Conservation (phyloP, 1,139 yeast species). For the Tardiomyces depauwii region DNA sequence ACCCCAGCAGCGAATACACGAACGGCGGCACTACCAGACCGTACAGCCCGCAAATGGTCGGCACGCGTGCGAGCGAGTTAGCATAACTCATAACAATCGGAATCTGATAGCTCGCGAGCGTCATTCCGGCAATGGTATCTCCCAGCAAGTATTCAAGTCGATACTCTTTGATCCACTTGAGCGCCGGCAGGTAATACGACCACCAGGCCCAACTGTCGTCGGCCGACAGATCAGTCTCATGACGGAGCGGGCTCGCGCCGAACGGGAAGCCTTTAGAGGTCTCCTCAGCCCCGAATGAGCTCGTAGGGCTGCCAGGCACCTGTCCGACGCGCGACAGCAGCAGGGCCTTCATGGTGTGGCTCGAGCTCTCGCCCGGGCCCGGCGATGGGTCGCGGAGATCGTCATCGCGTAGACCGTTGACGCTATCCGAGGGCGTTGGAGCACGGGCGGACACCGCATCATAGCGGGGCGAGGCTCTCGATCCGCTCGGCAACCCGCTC, state of each 20-base stretch:
- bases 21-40: constrained; percentile 79
- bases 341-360: not conserved
- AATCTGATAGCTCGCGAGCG: constrained; percentile 84
- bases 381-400: not conserved
- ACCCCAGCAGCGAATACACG: constrained; percentile 71
- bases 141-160: constrained; percentile 42
- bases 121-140: constrained; percentile 75
- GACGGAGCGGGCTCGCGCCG: not conserved
- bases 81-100: constrained; percentile 88
- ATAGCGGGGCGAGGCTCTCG: no score
- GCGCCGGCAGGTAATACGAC: constrained; percentile 70
- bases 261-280: not conserved
- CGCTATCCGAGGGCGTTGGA: no score
- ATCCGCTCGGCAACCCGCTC: no score
- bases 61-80: constrained; percentile 81
- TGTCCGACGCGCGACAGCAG: not conserved
- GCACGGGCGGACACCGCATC: no score
- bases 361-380: not conserved
- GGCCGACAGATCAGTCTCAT: not conserved
- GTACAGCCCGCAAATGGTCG: constrained; percentile 73
- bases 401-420: no score
- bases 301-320: not conserved
- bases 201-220: not conserved
- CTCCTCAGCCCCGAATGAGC: not conserved
- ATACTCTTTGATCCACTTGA: constrained; percentile 70